Evolutionary conservation across 768 basidiomycete genomes (phyloP).

Genomic region (Pleurotus djamor): DNA sequence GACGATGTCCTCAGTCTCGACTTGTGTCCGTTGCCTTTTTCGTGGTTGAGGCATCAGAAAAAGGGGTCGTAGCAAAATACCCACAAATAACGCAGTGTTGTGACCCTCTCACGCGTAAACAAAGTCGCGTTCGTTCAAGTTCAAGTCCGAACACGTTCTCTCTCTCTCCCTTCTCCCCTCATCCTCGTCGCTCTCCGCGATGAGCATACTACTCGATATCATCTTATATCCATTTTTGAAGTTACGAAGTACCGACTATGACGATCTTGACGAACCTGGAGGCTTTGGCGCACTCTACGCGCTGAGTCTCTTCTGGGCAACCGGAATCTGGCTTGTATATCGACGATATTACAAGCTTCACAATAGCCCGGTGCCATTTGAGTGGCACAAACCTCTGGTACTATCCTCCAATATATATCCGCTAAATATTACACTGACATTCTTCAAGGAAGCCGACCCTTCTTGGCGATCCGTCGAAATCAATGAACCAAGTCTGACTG

Average conservation of each 20-base stretch:
- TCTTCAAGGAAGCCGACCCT: conserved; percentile 55
- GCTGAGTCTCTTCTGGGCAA: conserved; percentile 66
- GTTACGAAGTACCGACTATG: conserved; percentile 45
- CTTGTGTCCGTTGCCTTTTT: not conserved
- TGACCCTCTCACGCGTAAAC: conserved; percentile 2
- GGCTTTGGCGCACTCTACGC: conserved; percentile 65
- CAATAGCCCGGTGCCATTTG: conserved; percentile 74
- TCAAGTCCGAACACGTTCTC: not conserved
- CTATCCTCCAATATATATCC: no score
- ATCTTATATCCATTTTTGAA: conserved; percentile 51
- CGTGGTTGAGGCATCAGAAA: not conserved
- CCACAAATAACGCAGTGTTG: not conserved
- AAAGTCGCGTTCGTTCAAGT: conserved; percentile 19
- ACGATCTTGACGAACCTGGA: conserved; percentile 44
- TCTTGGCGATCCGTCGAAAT: conserved; percentile 56
- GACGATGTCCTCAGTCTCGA: not conserved
- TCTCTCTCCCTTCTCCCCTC: conserved; percentile 4
- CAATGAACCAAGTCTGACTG: conserved; percentile 54
- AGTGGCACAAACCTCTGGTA: conserved; percentile 57
- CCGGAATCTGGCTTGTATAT: conserved; percentile 80
- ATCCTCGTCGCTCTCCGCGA: conserved; percentile 20
- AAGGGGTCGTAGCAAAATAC: not conserved
- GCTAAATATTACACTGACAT: no score
- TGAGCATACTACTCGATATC: conserved; percentile 44
- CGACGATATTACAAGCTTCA: conserved; percentile 71